These are phyloP conservation scores for Pyricularia grisea DNA, from an alignment of 2,329 filamentous ascomycete genomes.

Conservation along the genomic window DNA sequence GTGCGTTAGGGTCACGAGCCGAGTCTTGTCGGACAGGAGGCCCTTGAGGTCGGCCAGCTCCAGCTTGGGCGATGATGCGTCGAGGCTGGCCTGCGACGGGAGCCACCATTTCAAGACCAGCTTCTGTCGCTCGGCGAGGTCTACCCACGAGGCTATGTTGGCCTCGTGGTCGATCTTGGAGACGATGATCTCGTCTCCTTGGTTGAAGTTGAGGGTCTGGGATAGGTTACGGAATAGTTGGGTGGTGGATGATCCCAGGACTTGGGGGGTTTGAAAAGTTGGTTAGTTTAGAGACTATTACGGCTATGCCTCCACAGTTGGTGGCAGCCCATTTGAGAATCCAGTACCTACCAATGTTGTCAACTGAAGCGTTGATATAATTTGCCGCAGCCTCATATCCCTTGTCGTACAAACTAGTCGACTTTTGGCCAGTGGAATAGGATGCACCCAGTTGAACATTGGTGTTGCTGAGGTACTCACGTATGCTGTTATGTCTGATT, in stretches of 20 bases:
- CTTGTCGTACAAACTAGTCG: constrained; percentile 47
- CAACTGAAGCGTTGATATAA: constrained; percentile 58
- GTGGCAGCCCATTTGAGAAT: too few species aligned
- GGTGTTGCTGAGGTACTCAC: constrained; percentile 53
- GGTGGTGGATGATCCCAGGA: constrained; percentile 65
- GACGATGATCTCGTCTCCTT: constrained; percentile 58
- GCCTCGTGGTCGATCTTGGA: constrained; percentile 70
- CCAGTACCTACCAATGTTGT: constrained; percentile 48
- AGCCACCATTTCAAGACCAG: constrained; percentile 64
- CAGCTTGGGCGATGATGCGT: constrained; percentile 45
- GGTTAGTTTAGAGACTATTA: neutral
- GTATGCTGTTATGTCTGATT: constrained; percentile 37
- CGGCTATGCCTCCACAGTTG: too few species aligned
- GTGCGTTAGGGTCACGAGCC: constrained; percentile 65
- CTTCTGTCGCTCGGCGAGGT: constrained; percentile 51
- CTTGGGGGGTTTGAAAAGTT: constrained; percentile 22
- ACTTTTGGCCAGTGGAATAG: constrained; percentile 50
- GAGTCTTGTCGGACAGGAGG: constrained; percentile 54
- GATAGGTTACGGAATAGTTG: constrained; percentile 68
- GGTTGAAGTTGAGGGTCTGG: constrained; percentile 38
- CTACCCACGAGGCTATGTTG: constrained; percentile 66
- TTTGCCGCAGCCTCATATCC: constrained; percentile 57
- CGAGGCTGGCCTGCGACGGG: constrained; percentile 19
- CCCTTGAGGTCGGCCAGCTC: constrained; percentile 43
- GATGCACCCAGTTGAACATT: constrained; percentile 71